A percentile compares a stretch with the other conserved stretches of the same genome.
Conservation (phyloP, 805 yeast genomes). For the Wickerhamomyces sydowiorum region DNA sequence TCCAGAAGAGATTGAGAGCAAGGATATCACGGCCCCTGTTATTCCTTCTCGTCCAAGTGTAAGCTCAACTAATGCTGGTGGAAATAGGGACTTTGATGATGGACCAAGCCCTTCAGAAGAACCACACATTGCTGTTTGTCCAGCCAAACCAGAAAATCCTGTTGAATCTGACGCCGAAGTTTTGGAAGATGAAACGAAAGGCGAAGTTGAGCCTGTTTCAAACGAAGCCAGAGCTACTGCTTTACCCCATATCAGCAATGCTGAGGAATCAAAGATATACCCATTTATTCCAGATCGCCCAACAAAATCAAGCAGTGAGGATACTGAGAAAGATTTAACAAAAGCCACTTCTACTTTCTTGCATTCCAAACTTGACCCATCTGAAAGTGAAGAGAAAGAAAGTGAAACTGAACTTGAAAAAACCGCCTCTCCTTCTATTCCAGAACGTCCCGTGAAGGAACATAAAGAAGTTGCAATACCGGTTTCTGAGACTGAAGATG, state of each 20-base stretch:
- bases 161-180: neutral
- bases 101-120: no score
- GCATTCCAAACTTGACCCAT: neutral
- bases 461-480: neutral
- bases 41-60: conserved; percentile 26
- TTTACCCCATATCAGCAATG: no score
- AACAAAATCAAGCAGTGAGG: neutral
- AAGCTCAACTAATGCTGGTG: no score
- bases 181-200: no score
- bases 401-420: neutral
- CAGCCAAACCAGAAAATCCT: conserved; percentile 3
- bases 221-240: no score
- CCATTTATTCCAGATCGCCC: conserved; percentile 1
- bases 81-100: no score
- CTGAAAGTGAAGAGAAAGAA: neutral
- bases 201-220: no score
- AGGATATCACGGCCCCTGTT: conserved; percentile 9
- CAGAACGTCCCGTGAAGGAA: conserved; percentile 21
- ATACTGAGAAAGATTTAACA: neutral
- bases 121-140: no score
- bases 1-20: neutral
- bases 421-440: conserved; percentile 18
- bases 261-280: neutral
- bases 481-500: neutral
- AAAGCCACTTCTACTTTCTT: neutral